These are phyloP conservation scores for Fraxinus excelsior DNA, from an alignment of 257 asterid genomes.

Conservation along the genomic window DNA sequence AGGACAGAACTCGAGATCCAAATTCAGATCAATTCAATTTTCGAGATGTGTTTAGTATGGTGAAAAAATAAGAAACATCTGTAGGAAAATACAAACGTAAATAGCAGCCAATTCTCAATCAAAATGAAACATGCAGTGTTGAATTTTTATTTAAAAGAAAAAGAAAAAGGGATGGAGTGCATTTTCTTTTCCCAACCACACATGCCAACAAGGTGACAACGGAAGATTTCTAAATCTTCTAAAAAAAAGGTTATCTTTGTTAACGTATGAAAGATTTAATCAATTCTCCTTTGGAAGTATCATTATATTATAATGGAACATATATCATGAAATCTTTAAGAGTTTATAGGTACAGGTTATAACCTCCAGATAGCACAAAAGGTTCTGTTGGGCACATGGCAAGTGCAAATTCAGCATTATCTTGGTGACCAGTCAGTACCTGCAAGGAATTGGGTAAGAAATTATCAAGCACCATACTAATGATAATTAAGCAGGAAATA, in stretches of 20 bases:
- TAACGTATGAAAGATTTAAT: background rate
- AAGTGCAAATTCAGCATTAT: conserved; percentile 90
- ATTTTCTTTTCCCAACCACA: background rate
- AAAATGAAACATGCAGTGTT: too few relatives aligned
- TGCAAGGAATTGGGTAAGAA: conserved; percentile 38
- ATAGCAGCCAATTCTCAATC: too few relatives aligned
- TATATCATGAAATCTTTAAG: background rate
- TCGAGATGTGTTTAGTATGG: background rate
- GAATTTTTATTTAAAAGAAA: too few relatives aligned
- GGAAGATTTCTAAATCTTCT: background rate
- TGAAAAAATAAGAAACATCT: background rate
- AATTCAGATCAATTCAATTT: background rate
- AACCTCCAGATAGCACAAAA: conserved; percentile 96
- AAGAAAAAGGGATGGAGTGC: background rate
- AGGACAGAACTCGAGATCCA: background rate
- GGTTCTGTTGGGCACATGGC: conserved; percentile 88
- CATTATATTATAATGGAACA: conserved; percentile 4
- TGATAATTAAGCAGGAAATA: conserved; percentile 5
- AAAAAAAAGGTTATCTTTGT: too few relatives aligned
- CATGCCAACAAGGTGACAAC: background rate
- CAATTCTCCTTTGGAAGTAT: background rate
- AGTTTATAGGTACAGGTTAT: background rate
- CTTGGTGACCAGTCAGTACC: conserved; percentile 85
- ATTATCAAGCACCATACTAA: conserved; percentile 14
- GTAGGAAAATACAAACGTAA: background rate